phyloP scores from a whole-genome alignment of 768 basidiomycete species.

The Boletus pseudo-olivaceus region DNA sequence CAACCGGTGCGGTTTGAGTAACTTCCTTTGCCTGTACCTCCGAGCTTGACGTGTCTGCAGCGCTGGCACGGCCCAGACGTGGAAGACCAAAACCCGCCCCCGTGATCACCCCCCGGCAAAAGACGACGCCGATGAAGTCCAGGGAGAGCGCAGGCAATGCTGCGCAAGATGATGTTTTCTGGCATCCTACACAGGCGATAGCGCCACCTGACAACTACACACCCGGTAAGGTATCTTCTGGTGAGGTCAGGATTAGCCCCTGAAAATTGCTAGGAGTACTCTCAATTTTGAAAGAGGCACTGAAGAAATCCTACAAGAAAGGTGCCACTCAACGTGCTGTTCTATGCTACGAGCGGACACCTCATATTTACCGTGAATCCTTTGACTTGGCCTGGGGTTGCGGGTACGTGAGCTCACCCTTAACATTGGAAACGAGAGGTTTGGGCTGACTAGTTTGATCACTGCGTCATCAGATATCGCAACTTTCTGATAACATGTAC shows the following conservation, averaged over 20 bases:
- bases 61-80: neutral
- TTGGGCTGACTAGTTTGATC: neutral
- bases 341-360: slow-evolving; percentile 59
- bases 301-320: slow-evolving; percentile 49
- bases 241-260: slow-evolving; percentile 5
- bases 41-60: slow-evolving; percentile 10
- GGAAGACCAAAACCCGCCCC: slow-evolving; percentile 15
- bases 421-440: slow-evolving; percentile 2
- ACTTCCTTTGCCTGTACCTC: neutral
- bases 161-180: slow-evolving; percentile 51
- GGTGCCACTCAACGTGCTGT: slow-evolving; percentile 53
- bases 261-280: slow-evolving; percentile 52
- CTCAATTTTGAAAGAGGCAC: slow-evolving; percentile 52
- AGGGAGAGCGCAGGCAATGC: slow-evolving; percentile 10
- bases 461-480: slow-evolving; percentile 55
- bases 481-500: slow-evolving; percentile 80
- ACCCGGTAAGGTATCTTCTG: slow-evolving; percentile 53
- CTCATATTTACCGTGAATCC: slow-evolving; percentile 53
- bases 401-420: slow-evolving; percentile 42
- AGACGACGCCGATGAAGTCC: slow-evolving; percentile 1
- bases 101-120: neutral
- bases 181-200: slow-evolving; percentile 48
- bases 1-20: slow-evolving; percentile 5
- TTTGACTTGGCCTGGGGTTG: slow-evolving; percentile 76
- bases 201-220: slow-evolving; percentile 56